Conservation (phyloP, 306 rosid genomes). For the Biancaea sappan region DNA sequence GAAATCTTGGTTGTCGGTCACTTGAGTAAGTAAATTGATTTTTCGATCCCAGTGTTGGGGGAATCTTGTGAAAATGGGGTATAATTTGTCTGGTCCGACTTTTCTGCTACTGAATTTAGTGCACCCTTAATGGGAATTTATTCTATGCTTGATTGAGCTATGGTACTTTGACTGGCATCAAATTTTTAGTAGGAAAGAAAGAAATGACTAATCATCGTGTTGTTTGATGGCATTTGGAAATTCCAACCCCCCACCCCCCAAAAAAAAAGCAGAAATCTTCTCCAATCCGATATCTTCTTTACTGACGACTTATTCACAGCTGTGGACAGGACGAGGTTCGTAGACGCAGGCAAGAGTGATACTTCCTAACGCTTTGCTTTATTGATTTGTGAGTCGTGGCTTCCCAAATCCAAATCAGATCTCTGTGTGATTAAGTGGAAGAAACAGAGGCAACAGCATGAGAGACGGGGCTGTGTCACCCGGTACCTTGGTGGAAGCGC, state of each 20-base stretch:
- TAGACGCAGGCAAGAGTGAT: background rate
- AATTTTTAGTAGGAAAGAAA: constrained; percentile 4
- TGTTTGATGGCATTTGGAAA: background rate
- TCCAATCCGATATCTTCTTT: background rate
- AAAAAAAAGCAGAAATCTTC: background rate
- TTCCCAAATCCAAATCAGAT: constrained; percentile 28
- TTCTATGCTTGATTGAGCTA: constrained; percentile 10
- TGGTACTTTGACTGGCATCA: constrained; percentile 12
- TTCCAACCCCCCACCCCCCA: no score
- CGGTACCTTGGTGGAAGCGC: constrained; percentile 57
- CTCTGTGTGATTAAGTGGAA: constrained; percentile 26
- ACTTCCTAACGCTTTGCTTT: background rate
- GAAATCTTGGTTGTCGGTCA: background rate
- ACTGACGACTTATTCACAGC: constrained; percentile 13
- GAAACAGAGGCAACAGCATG: constrained; percentile 46
- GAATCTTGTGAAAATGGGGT: constrained; percentile 38
- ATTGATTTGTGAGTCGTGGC: background rate
- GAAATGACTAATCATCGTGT: background rate
- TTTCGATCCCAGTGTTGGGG: constrained; percentile 17
- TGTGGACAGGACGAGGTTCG: constrained; percentile 14
- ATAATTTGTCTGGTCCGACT: background rate
- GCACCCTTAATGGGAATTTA: constrained; percentile 19
- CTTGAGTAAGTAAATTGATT: background rate
- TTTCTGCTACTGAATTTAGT: constrained; percentile 13
- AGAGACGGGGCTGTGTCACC: constrained; percentile 66